These are phyloP conservation scores for Podaxis sp. DNA, from an alignment of 768 basidiomycete genomes.

Conservation along the genomic window DNA sequence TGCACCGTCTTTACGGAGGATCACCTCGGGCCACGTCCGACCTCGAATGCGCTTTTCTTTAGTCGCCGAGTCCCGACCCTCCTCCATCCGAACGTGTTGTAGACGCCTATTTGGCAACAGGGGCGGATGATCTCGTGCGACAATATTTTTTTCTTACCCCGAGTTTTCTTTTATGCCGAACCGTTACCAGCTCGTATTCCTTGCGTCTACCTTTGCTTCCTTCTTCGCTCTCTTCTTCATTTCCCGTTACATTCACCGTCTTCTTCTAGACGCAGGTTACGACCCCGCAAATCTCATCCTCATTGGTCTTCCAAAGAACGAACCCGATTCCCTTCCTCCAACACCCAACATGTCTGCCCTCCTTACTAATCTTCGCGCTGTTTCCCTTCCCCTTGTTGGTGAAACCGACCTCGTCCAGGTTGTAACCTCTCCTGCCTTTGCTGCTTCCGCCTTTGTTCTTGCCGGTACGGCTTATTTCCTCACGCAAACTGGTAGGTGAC, in stretches of 20 bases:
- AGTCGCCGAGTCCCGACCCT: background rate
- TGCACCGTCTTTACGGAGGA: too few species aligned
- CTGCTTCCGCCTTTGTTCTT: constrained; percentile 47
- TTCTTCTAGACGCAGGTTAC: constrained; percentile 55
- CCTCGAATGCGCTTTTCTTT: background rate
- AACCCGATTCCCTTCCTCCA: constrained; percentile 13
- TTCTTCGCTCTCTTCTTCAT: constrained; percentile 46
- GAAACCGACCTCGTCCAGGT: constrained; percentile 32
- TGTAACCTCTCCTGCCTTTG: constrained; percentile 22
- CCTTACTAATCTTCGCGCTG: constrained; percentile 27
- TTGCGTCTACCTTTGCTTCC: constrained; percentile 48
- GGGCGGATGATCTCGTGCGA: background rate
- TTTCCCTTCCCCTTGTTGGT: constrained; percentile 35
- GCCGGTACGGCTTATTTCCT: constrained; percentile 50
- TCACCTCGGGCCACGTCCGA: background rate
- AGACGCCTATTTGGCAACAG: background rate
- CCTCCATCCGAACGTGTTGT: background rate
- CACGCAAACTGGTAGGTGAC: constrained; percentile 43
- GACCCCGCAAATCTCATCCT: constrained; percentile 60
- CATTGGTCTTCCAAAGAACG: constrained; percentile 42
- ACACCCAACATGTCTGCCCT: constrained; percentile 14
- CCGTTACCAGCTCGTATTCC: constrained; percentile 51
- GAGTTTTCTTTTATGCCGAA: constrained; percentile 46
- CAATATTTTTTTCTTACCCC: constrained; percentile 5
- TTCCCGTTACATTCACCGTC: constrained; percentile 38